Conservation (phyloP, 345 rosid species). For the Nephelium lappaceum region DNA sequence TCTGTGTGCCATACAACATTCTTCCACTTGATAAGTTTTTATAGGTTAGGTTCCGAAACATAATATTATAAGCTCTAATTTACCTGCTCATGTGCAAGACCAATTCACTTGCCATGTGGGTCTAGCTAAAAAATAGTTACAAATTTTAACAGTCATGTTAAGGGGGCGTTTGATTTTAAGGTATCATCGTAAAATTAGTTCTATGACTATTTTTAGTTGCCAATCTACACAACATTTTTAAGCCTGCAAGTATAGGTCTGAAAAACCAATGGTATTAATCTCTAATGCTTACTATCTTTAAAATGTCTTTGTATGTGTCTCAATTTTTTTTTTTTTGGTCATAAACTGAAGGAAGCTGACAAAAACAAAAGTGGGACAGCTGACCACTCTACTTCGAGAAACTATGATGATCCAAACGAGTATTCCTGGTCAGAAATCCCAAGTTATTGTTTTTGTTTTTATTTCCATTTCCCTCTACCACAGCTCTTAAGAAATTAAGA, state of each 20-base stretch:
- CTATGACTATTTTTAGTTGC: neutral
- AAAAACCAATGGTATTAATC: neutral
- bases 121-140: neutral
- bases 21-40: constrained; percentile 64
- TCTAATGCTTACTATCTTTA: constrained; percentile 2
- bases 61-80: neutral
- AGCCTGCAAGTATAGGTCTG: neutral
- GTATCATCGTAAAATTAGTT: neutral
- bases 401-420: constrained; percentile 96
- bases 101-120: neutral
- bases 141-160: neutral
- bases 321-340: constrained; percentile 15
- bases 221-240: neutral
- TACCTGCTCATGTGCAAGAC: neutral
- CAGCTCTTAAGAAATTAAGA: constrained; percentile 16
- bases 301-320: constrained; percentile 12
- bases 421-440: constrained; percentile 69
- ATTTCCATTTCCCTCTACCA: neutral
- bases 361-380: constrained; percentile 81
- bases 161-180: no score
- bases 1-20: constrained; percentile 84
- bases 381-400: constrained; percentile 91
- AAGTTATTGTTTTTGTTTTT: neutral
- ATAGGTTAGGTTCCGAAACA: neutral
- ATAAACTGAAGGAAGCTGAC: constrained; percentile 72